A percentile compares a stretch with the other conserved stretches of the same genome.
phyloP scores from a whole-genome alignment of 441 rosid species.

The Euphorbia schlechtendalii region DNA sequence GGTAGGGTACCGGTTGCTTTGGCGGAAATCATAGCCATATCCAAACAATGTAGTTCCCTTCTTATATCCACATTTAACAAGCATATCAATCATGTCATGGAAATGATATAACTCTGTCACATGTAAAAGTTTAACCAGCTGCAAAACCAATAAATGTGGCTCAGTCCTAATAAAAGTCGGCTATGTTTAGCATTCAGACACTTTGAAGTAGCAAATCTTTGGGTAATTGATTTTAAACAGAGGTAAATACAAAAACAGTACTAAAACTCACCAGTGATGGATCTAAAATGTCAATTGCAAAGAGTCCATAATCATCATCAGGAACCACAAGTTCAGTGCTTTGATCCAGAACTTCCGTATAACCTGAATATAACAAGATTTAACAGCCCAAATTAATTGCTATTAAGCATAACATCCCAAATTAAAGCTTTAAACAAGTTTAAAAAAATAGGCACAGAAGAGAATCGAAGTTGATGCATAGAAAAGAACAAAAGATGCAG shows the following conservation, averaged over 20 bases:
- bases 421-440: too few species aligned
- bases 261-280: constrained; percentile 59
- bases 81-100: constrained; percentile 86
- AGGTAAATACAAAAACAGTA: not conserved
- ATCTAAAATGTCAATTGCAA: constrained; percentile 74
- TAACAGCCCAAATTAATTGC: too few species aligned
- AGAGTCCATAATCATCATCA: constrained; percentile 78
- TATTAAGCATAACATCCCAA: too few species aligned
- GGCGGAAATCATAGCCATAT: constrained; percentile 87
- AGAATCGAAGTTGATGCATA: too few species aligned
- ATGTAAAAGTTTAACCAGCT: constrained; percentile 58
- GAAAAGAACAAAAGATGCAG: too few species aligned
- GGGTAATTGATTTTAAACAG: not conserved
- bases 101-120: constrained; percentile 66
- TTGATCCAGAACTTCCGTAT: constrained; percentile 58
- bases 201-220: too few species aligned
- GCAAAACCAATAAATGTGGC: constrained; percentile 18
- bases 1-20: constrained; percentile 66
- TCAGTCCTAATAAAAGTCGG: not conserved
- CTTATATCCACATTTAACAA: constrained; percentile 64
- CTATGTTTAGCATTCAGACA: too few species aligned
- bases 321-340: constrained; percentile 63
- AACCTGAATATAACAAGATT: constrained; percentile 35
- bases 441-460: too few species aligned
- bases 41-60: constrained; percentile 87